Base-by-base conservation (phyloP, 768 basidiomycete species). In the Leccinum ochraceum region DNA sequence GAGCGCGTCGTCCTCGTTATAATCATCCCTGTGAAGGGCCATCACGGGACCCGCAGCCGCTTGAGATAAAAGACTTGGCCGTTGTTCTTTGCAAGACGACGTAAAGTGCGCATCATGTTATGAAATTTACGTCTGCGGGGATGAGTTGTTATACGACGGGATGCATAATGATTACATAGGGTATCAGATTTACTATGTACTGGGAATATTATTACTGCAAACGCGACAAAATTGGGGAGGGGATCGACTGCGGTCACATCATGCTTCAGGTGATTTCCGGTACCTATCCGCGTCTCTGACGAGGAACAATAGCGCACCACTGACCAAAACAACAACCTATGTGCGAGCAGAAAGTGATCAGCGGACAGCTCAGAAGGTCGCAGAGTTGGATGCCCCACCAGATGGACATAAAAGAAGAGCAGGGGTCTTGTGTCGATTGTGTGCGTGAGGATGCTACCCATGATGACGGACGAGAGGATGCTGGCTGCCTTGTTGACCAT, bases 391-490 rank as follows among this genome's bases (percentile, higher is more conserved):
- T 3, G 10, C n/a, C 8, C 26, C 28, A 72, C 72, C 63, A 62
- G n/a, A 20, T 70, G 68, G 6, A 72, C 53, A 37, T 72, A 60
- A 59, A 72, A 72, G 30, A 68, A 9, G 53, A 72, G 44, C 24
- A 72, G 10, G 32, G 71, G 71, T 7, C 16, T 14, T 0, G 57
- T 63, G n/a, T 42, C 50, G 26, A 72, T 70, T 9, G 72, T 68
- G 37, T 62, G 58, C 11, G 69, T 66, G 26, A 74, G 50, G 36
- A 74, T 64, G 44, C 70, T 53, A 7, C 73, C 73, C 70, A 75
- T 72, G 49, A 75, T 56, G 55, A 75, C 30, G 3, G 72, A 71
- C 4, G 74, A 74, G 24, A 74, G 59, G 3, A 65, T 16, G 4
- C 8, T 16, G 30, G 67, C 74, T 3, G 65, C 59, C 13, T 61